These are phyloP conservation scores for Dactylellina leptospora DNA, from an alignment of 2,329 filamentous ascomycete species.

Conservation along the genomic window DNA sequence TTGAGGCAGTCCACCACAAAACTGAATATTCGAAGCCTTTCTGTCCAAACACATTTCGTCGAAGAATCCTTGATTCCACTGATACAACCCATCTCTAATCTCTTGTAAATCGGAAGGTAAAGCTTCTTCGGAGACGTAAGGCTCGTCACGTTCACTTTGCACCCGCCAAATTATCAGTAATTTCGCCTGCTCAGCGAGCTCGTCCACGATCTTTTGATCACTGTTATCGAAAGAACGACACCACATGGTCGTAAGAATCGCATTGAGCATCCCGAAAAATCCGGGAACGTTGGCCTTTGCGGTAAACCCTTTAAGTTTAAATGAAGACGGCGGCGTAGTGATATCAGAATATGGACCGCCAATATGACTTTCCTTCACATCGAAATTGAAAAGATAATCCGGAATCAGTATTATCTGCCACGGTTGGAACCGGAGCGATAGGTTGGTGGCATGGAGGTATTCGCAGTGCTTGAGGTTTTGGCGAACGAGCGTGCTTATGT, in stretches of 20 bases:
- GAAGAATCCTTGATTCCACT: constrained; percentile 11
- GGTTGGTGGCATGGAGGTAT: constrained; percentile 21
- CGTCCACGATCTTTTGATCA: neutral
- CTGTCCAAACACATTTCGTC: constrained; percentile 9
- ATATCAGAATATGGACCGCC: neutral
- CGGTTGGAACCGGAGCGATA: constrained; percentile 19
- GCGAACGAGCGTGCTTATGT: constrained; percentile 15
- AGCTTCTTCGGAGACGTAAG: neutral
- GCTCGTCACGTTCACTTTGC: constrained; percentile 3
- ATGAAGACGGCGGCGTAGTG: neutral
- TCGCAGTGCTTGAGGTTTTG: constrained; percentile 15
- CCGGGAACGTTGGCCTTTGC: constrained; percentile 5
- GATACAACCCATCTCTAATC: constrained; percentile 13
- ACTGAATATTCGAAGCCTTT: too few species aligned
- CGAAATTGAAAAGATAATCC: constrained; percentile 27
- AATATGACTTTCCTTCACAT: neutral
- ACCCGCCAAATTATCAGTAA: constrained; percentile 32
- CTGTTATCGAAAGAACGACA: neutral
- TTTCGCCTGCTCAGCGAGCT: constrained; percentile 22
- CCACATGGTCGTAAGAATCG: constrained; percentile 15
- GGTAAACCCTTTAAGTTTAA: neutral
- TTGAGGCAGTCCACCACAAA: too few species aligned
- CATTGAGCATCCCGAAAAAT: constrained; percentile 29
- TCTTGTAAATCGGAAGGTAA: constrained; percentile 17
- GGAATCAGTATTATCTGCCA: constrained; percentile 46